Evolutionary conservation across 805 yeast genomes (phyloP).

Genomic region (Spathaspora sp.): DNA sequence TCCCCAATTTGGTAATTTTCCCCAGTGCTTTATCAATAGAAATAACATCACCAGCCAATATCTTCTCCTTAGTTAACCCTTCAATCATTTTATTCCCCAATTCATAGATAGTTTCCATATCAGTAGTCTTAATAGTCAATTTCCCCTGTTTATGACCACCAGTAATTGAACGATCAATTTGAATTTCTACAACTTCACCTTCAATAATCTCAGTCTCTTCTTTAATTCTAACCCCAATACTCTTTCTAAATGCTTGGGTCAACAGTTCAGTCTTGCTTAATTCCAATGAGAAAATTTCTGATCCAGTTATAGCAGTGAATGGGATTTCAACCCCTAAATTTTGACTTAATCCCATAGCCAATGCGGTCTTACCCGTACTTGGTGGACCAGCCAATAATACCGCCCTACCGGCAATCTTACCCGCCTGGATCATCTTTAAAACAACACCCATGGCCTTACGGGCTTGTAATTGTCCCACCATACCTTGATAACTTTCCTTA

Average conservation of each 20-base stretch:
- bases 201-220: constrained; percentile 97
- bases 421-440: constrained; percentile 88
- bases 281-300: constrained; percentile 89
- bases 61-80: constrained; percentile 89
- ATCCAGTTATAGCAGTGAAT: constrained; percentile 91
- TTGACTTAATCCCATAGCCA: constrained; percentile 90
- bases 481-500: constrained; percentile 75
- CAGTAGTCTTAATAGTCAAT: constrained; percentile 93
- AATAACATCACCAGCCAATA: constrained; percentile 94
- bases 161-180: constrained; percentile 86
- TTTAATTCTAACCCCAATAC: constrained; percentile 91
- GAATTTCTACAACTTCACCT: constrained; percentile 98
- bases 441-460: constrained; percentile 95
- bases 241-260: constrained; percentile 93
- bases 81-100: constrained; percentile 93
- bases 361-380: constrained; percentile 97
- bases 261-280: constrained; percentile 93
- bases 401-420: constrained; percentile 95
- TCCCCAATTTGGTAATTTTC: constrained; percentile 87
- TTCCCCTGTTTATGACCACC: constrained; percentile 99
- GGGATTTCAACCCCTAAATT: constrained; percentile 79
- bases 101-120: constrained; percentile 98
- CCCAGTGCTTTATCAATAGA: constrained; percentile 95
- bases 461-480: constrained; percentile 96
- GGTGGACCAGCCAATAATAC: constrained; percentile 97